Evolutionary conservation across 495 filamentous ascomycete species (phyloP), one percentile per base, ranked within the genome.

Genomic region (Xylaria telfairii): DNA sequence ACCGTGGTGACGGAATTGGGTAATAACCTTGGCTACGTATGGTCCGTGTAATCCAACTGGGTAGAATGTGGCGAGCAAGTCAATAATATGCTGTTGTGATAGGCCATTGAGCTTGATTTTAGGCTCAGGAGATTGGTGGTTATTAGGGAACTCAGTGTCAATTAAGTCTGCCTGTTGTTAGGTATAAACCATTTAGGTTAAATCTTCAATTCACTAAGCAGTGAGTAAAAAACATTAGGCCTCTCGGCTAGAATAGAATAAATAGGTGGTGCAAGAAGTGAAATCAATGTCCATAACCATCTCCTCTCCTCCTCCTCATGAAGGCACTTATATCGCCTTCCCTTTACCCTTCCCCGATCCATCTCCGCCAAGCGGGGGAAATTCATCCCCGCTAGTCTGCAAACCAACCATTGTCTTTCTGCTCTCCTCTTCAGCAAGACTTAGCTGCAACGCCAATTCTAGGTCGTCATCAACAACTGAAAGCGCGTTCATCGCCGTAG

Each of bases 391-490:
- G n/a, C 69, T 69, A 24, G 61, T 62, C n/a, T 59, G 65, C 21
- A 71, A 44, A 57, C 41, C 54, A 75, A 65, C 73, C 62, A 67
- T 69, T 61, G 75, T 69, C 72, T 76, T 77, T 68, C 80, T 83
- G 80, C 80, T 89, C 80, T 89, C 82, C 66, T 94, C 90, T 80
- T 97, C 94, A 15, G 90, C 92, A 56, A 98, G 80, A 77, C 96
- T 98, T 39, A 98, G 80, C 78, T 91, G 89, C 68, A 98, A 81
- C 3, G 96, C 96, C 69, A 93, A 89, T 53, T 96, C 92, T 49
- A 98, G 78, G 79, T 97, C 95, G 54, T 91, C 88, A 73, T 93
- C 86, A 5, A 53, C 37, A 60, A 67, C 46, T n/a, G 68, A 44
- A 64, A 76, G 68, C 67, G 73, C 54, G 46, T 70, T 67, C 26